Percentiles rank a stretch among this genome's conserved stretches.
Evolutionary conservation across 768 basidiomycete genomes (phyloP).

Genomic region (Naematelia encephala): DNA sequence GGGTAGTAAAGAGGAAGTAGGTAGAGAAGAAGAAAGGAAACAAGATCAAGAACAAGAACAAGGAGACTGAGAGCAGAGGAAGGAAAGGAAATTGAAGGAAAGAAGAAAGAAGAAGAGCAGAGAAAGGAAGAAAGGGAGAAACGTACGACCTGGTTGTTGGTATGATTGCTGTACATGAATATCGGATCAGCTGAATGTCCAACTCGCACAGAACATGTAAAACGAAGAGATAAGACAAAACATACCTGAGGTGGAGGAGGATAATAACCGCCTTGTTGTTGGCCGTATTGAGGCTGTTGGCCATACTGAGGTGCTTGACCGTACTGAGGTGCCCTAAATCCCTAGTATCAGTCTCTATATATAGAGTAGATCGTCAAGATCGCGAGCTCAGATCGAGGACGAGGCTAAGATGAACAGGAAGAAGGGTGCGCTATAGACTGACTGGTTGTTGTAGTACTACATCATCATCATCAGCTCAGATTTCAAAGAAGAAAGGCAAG

Average conservation of each 20-base stretch:
- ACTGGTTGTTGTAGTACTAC: conserved; percentile 44
- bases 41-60: neutral
- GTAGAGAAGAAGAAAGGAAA: neutral
- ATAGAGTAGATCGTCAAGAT: neutral
- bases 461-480: conserved; percentile 6
- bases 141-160: conserved; percentile 38
- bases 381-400: no score
- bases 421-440: conserved; percentile 5
- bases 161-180: conserved; percentile 25
- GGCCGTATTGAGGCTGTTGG: conserved; percentile 12
- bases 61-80: neutral
- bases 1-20: neutral
- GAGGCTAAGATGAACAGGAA: neutral
- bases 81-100: neutral
- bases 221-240: neutral
- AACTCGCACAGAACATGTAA: neutral
- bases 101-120: neutral
- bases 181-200: neutral
- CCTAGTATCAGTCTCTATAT: neutral
- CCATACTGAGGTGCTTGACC: conserved; percentile 5
- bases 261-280: conserved; percentile 38
- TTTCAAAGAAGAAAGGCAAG: neutral
- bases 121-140: neutral
- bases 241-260: conserved; percentile 39
- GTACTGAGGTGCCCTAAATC: neutral